A percentile compares a stretch with the other conserved stretches of the same genome.
Evolutionary conservation across 768 basidiomycete genomes (phyloP).

Genomic region (Tephrocybe rancida): DNA sequence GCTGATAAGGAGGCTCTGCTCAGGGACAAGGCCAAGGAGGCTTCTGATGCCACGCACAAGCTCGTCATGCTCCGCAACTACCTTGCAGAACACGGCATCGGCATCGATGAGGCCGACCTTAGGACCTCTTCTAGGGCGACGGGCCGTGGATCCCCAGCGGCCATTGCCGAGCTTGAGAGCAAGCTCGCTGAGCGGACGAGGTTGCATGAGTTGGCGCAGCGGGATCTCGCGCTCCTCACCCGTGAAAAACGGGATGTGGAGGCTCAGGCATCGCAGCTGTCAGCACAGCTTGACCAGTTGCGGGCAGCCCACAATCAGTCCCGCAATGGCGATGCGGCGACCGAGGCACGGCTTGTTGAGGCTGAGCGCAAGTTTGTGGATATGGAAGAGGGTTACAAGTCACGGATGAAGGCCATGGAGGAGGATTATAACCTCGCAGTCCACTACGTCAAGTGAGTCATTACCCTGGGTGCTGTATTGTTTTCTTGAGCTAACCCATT

Average conservation of each 20-base stretch:
- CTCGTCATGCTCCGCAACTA: slow-evolving; percentile 82
- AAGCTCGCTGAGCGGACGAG: slow-evolving; percentile 74
- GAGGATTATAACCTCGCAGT: slow-evolving; percentile 96
- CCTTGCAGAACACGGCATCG: slow-evolving; percentile 86
- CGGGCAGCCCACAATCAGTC: slow-evolving; percentile 61
- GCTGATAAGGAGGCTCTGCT: slow-evolving; percentile 66
- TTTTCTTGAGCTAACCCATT: slow-evolving; percentile 7
- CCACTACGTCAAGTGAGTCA: slow-evolving; percentile 90
- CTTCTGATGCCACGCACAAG: slow-evolving; percentile 71
- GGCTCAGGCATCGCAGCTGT: slow-evolving; percentile 63
- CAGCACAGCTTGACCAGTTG: slow-evolving; percentile 66
- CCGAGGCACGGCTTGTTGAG: slow-evolving; percentile 51
- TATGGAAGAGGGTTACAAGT: slow-evolving; percentile 76
- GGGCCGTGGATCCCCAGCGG: slow-evolving; percentile 40
- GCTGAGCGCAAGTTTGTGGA: slow-evolving; percentile 81
- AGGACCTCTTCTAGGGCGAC: slow-evolving; percentile 42
- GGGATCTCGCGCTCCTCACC: slow-evolving; percentile 67
- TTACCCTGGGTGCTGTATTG: slow-evolving; percentile 15
- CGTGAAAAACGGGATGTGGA: slow-evolving; percentile 78
- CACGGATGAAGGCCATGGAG: slow-evolving; percentile 86
- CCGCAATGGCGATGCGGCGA: slow-evolving; percentile 26
- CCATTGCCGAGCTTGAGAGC: slow-evolving; percentile 73
- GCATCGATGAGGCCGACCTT: slow-evolving; percentile 72
- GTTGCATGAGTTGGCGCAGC: slow-evolving; percentile 73
- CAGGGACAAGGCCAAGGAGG: slow-evolving; percentile 62